Base-by-base conservation (phyloP, 768 basidiomycete species). In the Asterophora parasitica region DNA sequence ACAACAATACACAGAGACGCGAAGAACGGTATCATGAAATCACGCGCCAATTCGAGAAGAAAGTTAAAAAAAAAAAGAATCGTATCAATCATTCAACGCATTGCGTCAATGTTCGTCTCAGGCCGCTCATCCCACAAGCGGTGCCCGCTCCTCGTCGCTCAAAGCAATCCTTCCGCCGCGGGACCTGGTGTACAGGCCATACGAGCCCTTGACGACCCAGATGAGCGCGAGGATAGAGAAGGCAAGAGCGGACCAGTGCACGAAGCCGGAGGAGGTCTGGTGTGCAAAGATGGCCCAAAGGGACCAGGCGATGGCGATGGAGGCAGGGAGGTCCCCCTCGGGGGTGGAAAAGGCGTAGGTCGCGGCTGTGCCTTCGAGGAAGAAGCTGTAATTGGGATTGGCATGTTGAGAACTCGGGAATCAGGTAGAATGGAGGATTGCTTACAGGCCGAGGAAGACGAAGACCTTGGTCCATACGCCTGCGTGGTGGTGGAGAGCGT, bases 401-500 rank as follows among this genome's bases (percentile, higher is more conserved):
- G 2, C 30, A 45, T 41, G 53, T 30, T 54, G 13, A 33, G 41
- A 44, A 23, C 23, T 42, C 49, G 19, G 26, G 32, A 30, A 32
- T 16, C 16, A 7, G 10, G 40, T 27, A 33, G 36, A 15, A 48
- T 12, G 32, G 52, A 23, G 4, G 4, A 34, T 6, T 12, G n/a
- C 85, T 59, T 68, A 89, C 82, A 95, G 72, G 35, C 79, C 88
- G 23, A 97, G 82, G 82, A 96, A 93, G 49, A 93, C 95, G 57
- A 94, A 92, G 61, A 95, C 83, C 61, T 94, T 93, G 61, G 92
- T 94, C 85, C 90, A 92, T 48, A 92, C 69, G 33, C 92, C 91
- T 3, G 90, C 83, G 27, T 62, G 67, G 48, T 86, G 71, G 49
- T 62, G 65, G 50, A 73, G 61, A 0, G 88, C 82, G 62, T 94